Evolutionary conservation across 805 yeast species (phyloP), one percentile per base, ranked within the genome.

Genomic region (Kluyveromyces starmeri): DNA sequence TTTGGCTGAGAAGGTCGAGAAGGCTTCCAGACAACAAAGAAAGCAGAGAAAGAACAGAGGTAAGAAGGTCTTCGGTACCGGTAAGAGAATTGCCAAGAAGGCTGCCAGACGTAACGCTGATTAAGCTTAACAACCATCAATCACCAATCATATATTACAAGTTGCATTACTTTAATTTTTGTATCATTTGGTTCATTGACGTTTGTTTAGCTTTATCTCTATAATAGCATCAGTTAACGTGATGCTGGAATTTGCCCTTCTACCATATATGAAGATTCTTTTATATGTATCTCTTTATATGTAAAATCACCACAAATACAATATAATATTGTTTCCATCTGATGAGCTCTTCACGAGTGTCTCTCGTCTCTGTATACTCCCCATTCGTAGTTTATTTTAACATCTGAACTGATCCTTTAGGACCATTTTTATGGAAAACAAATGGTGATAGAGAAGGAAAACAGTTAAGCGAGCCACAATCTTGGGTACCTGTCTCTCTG

Each of bases 41-140:
- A 92, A 92, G 74, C 97, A 89, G 78, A 85, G 83, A 86, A 89
- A 92, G 88, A 92, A 92, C 95, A 86, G 96, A 78, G 95, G 83
- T 65, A 80, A 82, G 86, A 92, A 92, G 83, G 70, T 84, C 81
- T 86, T 89, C 64, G 99, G 99, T 81, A 92, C 98, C 62, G 94
- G 88, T 64, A 81, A 76, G 68, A 78, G 83, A 70, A 82, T 79
- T 70, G 94, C 95, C 70, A 88, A 86, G 78, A 79, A 73, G 70
- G 75, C 78, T 65, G 89, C 89, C 65, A 82, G 74, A 71, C 83
- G 94, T 80, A 76, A 78, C 70, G 80, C 85, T 67, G 94, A 83
- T 65, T 82, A 82, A 61, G 27, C 33, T 36, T 18, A 20, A 20
- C 22, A 19, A 30, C 20, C 33, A 9, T 14, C 7, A 23, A 23